phyloP scores from a whole-genome alignment of 2,329 filamentous ascomycete species.

The Epichloe hybrida region DNA sequence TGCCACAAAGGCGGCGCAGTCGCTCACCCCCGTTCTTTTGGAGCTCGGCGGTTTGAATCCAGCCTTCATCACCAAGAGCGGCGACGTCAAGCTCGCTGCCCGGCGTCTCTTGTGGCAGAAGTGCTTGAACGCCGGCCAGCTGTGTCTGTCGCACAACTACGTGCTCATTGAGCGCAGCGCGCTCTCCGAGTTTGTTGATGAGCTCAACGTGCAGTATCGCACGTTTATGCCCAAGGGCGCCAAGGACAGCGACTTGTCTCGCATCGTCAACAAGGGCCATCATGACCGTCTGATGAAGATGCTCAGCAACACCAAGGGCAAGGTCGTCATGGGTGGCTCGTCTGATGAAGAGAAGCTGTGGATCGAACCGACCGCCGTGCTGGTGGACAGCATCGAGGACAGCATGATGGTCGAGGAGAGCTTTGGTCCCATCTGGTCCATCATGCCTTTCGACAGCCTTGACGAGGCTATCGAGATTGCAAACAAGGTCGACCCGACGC shows the following conservation, averaged over 20 bases:
- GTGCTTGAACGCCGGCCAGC: conserved; percentile 71
- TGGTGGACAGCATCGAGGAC: conserved; percentile 53
- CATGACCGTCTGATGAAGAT: conserved; percentile 79
- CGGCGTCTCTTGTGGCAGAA: conserved; percentile 83
- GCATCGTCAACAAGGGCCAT: conserved; percentile 68
- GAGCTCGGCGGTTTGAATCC: conserved; percentile 90
- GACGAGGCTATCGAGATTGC: conserved; percentile 75
- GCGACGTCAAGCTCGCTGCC: conserved; percentile 68
- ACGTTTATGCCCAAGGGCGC: conserved; percentile 78
- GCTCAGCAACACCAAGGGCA: conserved; percentile 72
- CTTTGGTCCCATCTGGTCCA: conserved; percentile 84
- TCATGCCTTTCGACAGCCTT: conserved; percentile 65
- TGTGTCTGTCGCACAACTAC: conserved; percentile 91
- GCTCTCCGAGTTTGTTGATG: conserved; percentile 56
- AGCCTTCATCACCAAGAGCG: conserved; percentile 75
- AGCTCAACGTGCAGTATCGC: conserved; percentile 56
- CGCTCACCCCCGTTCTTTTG: conserved; percentile 74
- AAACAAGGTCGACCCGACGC: conserved; percentile 69
- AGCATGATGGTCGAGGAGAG: conserved; percentile 78
- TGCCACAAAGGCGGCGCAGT: conserved; percentile 75
- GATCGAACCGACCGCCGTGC: conserved; percentile 88
- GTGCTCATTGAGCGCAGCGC: conserved; percentile 68
- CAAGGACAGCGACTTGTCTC: conserved; percentile 64
- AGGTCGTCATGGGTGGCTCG: conserved; percentile 75
- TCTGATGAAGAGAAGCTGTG: conserved; percentile 69